These are phyloP conservation scores for Pestalotiopsis sp. DNA, from an alignment of 2,329 filamentous ascomycete genomes.

Conservation along the genomic window DNA sequence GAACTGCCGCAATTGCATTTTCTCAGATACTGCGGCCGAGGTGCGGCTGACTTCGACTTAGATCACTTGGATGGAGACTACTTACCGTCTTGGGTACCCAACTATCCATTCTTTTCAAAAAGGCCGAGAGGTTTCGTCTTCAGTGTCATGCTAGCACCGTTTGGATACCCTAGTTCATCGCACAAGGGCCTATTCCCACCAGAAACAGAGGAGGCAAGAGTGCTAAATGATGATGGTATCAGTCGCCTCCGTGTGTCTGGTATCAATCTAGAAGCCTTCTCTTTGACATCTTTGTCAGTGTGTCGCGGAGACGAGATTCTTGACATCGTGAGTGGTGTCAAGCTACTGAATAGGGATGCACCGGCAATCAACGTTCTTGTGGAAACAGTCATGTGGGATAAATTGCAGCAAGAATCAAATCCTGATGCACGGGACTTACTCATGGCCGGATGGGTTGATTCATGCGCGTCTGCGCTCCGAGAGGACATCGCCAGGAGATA, in stretches of 20 bases:
- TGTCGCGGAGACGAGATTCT: not conserved
- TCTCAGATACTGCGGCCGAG: not conserved
- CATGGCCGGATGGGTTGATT: not conserved
- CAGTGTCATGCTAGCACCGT: no score
- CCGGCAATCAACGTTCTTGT: not conserved
- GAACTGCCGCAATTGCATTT: not conserved
- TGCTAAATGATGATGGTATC: not conserved
- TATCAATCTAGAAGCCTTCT: not conserved
- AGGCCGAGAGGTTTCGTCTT: no score
- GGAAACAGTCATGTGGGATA: not conserved
- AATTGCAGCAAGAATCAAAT: not conserved
- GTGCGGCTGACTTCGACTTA: no score
- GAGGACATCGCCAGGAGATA: not conserved
- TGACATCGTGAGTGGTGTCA: not conserved
- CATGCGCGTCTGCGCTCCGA: not conserved
- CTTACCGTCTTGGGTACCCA: no score
- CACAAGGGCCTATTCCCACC: not conserved
- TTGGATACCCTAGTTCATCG: not conserved
- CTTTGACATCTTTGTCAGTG: not conserved
- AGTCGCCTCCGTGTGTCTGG: not conserved
- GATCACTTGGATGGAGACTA: no score
- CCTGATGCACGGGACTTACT: no score
- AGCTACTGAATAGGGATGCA: not conserved
- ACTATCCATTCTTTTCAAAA: no score
- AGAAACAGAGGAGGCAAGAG: not conserved